Evolutionary conservation across 2,329 filamentous ascomycete species (phyloP), one percentile per base, ranked within the genome.

Genomic region (Fusarium oxysporum): DNA sequence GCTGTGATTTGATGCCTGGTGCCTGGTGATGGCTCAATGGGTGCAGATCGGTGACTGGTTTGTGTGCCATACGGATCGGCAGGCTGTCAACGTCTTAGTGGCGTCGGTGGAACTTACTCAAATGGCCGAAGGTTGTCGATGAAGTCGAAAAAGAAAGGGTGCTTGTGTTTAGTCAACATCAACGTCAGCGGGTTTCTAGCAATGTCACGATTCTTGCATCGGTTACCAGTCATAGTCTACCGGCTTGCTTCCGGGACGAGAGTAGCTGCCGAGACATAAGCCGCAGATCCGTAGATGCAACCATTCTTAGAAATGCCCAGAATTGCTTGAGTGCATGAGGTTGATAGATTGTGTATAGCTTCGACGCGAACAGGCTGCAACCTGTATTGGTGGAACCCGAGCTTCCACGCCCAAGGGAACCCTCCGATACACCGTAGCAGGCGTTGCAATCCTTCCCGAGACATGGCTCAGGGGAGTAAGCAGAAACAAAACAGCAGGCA

Each of bases 381-480:
- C 30, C 44, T 58, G 35, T 37, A 76, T 71, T 76, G 67, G 56
- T 60, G 59, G 43, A 60, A 69, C 58, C 13, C 44, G 41, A 11
- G 6, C 30, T 51, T 58, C 48, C 17, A 38, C 21, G 41, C 55
- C 44, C 33, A 30, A 30, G 40, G 19, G 35, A 62, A 50, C 60
- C 56, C 58, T 65, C 55, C 50, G 47, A 33, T 37, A 23, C 41
- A 59, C 32, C 45, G 37, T 28, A 41, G 40, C 55, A 67, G 38
- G 38, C 30, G 57, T 44, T 55, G n/a, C 21, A 47, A 72, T 68
- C 67, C 70, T 74, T 73, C 71, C 71, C 71, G 71, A 68, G 62
- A 74, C 71, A 74, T 60, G 71, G 48, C 41, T 37, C 55, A 57
- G 38, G 59, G 58, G 28, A 25, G 44, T 55, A 48, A 25, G 48